Evolutionary conservation across 108 stramenopile genomes (phyloP), one percentile per base, ranked within the genome.

Genomic region (Cyclostephanos tholiformis): DNA sequence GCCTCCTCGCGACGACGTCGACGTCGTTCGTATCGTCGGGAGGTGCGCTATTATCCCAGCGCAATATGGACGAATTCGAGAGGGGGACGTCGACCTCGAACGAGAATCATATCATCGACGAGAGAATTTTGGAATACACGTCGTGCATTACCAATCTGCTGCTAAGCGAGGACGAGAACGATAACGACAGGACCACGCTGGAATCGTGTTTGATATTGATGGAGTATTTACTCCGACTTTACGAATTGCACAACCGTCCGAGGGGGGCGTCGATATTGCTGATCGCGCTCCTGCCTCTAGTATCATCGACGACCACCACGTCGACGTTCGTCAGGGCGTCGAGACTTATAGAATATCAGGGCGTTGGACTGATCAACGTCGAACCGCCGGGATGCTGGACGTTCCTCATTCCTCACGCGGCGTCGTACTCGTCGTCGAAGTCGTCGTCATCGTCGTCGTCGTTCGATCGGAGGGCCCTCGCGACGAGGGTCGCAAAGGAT

Each of bases 161-260:
- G 7, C 22, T 19, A 30, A 63, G 26, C 51, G 11, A 39, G 13
- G 55, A 62, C n/a, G 41, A 36, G 10, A 23, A 26, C 17, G 17
- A 7, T 22, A 19, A 25, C n/a, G 8, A 69, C 20, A 22, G 63
- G 41, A 67, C 83, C 13, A 32, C 62, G 5, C 39, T 78, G 46
- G 7, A 44, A 19, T 8, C 69, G 6, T 16, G 29, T 17, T 69
- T 89, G 13, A 85, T 89, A 58, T 83, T 92, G 16, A 64, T 92
- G 44, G 94, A 95, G 67, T 95, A 87, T 62, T 71, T 95, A 23
- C 56, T 95, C 10, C 83, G 91, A 12, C 72, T 71, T 22, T 92
- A 91, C 70, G 78, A 90, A 14, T 72, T 95, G 10, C 91, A 95
- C 52, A 32, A 83, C 16, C 87, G 85, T 2, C 66, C 82, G n/a